Evolutionary conservation across 164 flowering plant genomes (phyloP), one percentile per base, ranked within the genome.

Genomic region (Taxillus chinensis): DNA sequence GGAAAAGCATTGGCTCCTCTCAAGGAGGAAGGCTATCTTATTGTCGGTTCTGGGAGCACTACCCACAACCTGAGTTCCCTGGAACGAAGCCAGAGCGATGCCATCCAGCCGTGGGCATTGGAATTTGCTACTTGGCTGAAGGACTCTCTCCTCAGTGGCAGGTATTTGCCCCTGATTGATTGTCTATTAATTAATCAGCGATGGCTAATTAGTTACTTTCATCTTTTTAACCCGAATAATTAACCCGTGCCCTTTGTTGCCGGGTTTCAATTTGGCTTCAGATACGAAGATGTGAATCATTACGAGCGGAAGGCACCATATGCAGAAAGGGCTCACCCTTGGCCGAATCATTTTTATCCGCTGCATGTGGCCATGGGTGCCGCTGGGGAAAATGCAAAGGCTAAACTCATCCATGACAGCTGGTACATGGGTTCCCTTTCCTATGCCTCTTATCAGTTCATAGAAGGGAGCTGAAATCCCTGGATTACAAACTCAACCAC

Each of bases 41-140:
- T 92, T 43, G 45, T 92, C 53, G 96, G 98, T 39, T 92, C 98
- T 3, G 95, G 98, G 16, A 77, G 85, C 71, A 83, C 98, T 9
- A 77, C 83, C 7, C 96, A 92, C 63, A 89, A 89, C 71, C 61
- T 89, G 63, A 74, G 88, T 65, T 48, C 69, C 12, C 48, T 78
- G 11, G 17, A n/a, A 5, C 12, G 51, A 8, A n/a, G 1, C 2
- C 3, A 14, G 11, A 59, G 42, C 10, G 73, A 62, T n/a, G 2
- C 70, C 2, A 64, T 72, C 45, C 65, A 59, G 54, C 59, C 89
- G 6, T 92, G 95, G 98, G 96, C 96, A 60, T 45, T 16, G 0
- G 85, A 82, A 60, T 91, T 89, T 60, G 85, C 86, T 78, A 67
- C 61, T 8, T 91, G 98, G 98, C 82, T 91, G 52, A 78, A 74